A percentile compares a stretch with the other conserved stretches of the same genome.
phyloP scores from a whole-genome alignment of 371 early-diverging fungal genomes.

The Phascolomyces articulosus region DNA sequence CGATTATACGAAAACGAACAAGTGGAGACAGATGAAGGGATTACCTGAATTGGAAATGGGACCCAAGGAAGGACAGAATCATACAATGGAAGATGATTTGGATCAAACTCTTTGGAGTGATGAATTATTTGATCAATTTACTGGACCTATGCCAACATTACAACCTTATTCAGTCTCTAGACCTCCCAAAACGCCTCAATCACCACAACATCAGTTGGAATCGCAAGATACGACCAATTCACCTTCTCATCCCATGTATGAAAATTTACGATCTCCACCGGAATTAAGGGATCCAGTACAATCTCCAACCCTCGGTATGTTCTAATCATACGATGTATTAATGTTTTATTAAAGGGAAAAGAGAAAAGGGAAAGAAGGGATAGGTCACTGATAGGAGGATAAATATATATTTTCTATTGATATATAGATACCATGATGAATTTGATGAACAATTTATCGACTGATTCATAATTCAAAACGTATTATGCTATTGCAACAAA shows the following conservation, averaged over 20 bases:
- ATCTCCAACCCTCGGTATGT: slow-evolving; percentile 36
- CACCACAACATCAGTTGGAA: background rate
- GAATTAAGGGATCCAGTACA: slow-evolving; percentile 21
- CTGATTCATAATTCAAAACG: slow-evolving; percentile 1
- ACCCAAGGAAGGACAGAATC: slow-evolving; percentile 7
- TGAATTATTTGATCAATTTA: slow-evolving; percentile 13
- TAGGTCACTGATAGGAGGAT: too few species aligned
- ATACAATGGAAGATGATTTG: background rate
- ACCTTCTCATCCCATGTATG: slow-evolving; percentile 25
- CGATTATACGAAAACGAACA: slow-evolving; percentile 36
- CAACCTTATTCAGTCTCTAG: slow-evolving; percentile 10
- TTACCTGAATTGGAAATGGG: slow-evolving; percentile 28
- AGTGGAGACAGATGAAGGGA: slow-evolving; percentile 40
- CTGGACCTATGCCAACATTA: slow-evolving; percentile 18
- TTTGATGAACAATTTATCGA: slow-evolving; percentile 38
- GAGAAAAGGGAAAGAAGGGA: too few species aligned
- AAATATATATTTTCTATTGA: too few species aligned
- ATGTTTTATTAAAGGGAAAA: too few species aligned
- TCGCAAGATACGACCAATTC: background rate
- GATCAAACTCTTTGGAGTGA: slow-evolving; percentile 11
- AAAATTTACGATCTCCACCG: slow-evolving; percentile 25
- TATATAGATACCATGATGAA: slow-evolving; percentile 43
- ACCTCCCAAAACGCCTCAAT: background rate
- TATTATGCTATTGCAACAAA: background rate
- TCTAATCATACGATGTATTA: too few species aligned